Evolutionary conservation across 768 basidiomycete species (phyloP).

Genomic region (Phaeotremella skinneri): DNA sequence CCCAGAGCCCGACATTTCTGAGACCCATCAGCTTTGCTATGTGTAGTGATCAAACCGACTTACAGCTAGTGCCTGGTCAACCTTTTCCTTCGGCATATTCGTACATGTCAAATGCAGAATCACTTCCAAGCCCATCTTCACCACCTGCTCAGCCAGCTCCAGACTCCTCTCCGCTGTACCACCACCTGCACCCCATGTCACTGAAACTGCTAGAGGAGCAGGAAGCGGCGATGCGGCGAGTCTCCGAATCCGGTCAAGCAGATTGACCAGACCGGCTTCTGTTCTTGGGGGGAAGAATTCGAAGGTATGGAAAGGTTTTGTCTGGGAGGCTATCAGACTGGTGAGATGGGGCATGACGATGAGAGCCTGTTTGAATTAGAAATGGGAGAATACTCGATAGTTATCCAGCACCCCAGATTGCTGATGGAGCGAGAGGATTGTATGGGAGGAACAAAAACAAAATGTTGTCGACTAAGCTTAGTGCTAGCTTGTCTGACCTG

Average conservation of each 20-base stretch:
- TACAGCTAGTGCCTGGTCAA: conserved; percentile 48
- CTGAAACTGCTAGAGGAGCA: conserved; percentile 67
- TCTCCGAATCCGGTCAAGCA: conserved; percentile 80
- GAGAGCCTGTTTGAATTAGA: background rate
- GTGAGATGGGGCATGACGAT: conserved; percentile 53
- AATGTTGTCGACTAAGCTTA: too few species aligned
- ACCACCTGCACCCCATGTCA: conserved; percentile 98
- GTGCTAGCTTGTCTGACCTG: too few species aligned
- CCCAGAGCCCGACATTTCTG: conserved; percentile 75
- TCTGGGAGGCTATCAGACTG: conserved; percentile 62
- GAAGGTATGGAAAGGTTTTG: conserved; percentile 77
- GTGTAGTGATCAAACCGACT: conserved; percentile 13
- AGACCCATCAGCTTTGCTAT: conserved; percentile 1
- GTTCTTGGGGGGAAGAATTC: conserved; percentile 98
- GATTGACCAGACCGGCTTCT: conserved; percentile 80
- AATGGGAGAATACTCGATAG: too few species aligned
- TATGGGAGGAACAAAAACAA: background rate
- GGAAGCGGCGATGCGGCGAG: conserved; percentile 68
- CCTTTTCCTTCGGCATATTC: conserved; percentile 50
- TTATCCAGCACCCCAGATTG: too few species aligned
- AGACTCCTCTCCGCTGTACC: conserved; percentile 82
- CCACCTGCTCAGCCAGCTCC: conserved; percentile 65
- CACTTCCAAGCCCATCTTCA: conserved; percentile 45
- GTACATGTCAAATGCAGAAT: conserved; percentile 52
- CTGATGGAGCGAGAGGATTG: background rate